Conservation (phyloP, 140 eudicot genomes). For the Bidens hawaiensis region DNA sequence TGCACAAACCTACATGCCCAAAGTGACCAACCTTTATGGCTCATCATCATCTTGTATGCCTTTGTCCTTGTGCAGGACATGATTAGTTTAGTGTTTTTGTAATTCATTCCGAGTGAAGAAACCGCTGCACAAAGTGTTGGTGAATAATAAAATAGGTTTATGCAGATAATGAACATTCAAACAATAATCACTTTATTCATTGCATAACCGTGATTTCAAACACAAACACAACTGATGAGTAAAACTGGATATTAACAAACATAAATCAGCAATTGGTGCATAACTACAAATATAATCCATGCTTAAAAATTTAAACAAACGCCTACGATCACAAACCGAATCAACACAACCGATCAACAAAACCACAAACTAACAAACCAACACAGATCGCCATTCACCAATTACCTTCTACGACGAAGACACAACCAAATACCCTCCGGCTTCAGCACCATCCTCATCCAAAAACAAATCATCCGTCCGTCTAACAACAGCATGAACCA, state of each 20-base stretch:
- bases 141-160: conserved; percentile 13
- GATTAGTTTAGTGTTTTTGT: conserved; percentile 25
- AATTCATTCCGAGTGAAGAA: conserved; percentile 6
- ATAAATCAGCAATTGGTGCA: conserved; percentile 4
- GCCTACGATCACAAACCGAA: too few species aligned
- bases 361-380: conserved; percentile 11
- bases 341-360: too few species aligned
- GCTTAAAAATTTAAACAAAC: too few species aligned
- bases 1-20: background rate
- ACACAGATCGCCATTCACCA: too few species aligned
- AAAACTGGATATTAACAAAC: too few species aligned
- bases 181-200: background rate
- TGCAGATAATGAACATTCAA: background rate
- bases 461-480: conserved; percentile 37
- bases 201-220: background rate
- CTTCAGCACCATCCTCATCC: conserved; percentile 37
- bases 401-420: conserved; percentile 17
- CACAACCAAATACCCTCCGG: conserved; percentile 28
- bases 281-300: too few species aligned
- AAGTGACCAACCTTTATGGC: conserved; percentile 11
- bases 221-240: too few species aligned
- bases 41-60: conserved; percentile 22
- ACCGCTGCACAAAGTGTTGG: conserved; percentile 14
- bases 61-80: conserved; percentile 17
- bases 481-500: conserved; percentile 39